Evolutionary conservation across 495 filamentous ascomycete species (phyloP), one percentile per base, ranked within the genome.

Genomic region (Tetracladium setigerum): DNA sequence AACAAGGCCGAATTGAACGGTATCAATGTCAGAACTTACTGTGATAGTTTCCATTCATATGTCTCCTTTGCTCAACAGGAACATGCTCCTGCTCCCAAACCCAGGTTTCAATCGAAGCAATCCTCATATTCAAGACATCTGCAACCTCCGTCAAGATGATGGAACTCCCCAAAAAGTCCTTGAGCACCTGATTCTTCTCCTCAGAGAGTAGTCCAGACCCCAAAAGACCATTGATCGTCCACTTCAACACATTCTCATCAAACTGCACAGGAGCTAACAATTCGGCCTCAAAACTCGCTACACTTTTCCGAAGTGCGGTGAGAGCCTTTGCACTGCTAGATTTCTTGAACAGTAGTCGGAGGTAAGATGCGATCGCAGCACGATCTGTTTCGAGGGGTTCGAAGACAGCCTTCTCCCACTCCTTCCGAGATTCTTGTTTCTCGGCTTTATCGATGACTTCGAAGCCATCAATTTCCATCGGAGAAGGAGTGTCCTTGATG

Each of bases 51-150:
- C 56, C 56, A n/a, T 42, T 58, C 5, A 58, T 22, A 45, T 83
- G 74, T 11, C 78, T 71, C 24, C 77, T 69, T 67, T 79, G 74
- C 42, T 83, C 79, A 1, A 87, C 45, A 0, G 69, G 63, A 6
- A 86, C 62, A 27, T 27, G 22, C 4, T 67, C 71, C 0, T 58
- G 44, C 7, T 69, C 70, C 81, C 80, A 86, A n/a, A 62, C 60
- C 82, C 82, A 86, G 16, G 63, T 71, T 1, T 73, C 64, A 11
- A 85, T 56, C 4, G 75, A 63, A 0, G 76, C 67, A 37, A 83
- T 70, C 11, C 81, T 67, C 78, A 86, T 81, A 52, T 84, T 86
- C 35, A 86, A 60, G 13, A 86, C 81, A 56, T 86, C 80, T 1
- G 71, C 71, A 4, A 86, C 70, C 50, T 86, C 82, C 32, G 65